Evolutionary conservation across 345 rosid species (phyloP), one percentile per base, ranked within the genome.

Genomic region (Aethionema arabicum): DNA sequence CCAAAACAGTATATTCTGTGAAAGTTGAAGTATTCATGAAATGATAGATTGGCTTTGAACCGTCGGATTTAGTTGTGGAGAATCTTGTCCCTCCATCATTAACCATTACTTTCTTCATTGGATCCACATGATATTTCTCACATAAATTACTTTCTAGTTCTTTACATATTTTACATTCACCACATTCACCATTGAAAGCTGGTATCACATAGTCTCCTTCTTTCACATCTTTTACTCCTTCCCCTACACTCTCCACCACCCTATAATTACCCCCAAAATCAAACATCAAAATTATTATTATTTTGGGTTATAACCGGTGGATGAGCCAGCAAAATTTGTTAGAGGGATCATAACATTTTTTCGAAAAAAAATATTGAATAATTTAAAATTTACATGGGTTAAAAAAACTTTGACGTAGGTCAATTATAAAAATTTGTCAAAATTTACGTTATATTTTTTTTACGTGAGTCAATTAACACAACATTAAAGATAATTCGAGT

Each of bases 11-110:
- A 76, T 78, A 87, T 62, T 85, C 84, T 3, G 84, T 75, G 69
- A 87, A 87, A 4, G 87, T 83, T 11, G 95, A 87, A 11, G 86
- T 79, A 68, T 83, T 82, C 40, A 84, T 82, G 59, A 85, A 83
- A 63, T 87, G 89, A 60, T 59, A 87, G 6, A 82, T 72, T 47
- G 87, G 83, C 44, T 70, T 40, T 31, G 8, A 59, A 45, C 80
- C 82, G 12, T 78, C 74, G 45, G 8, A 16, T 35, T 32, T 74
- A 59, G 86, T 76, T 21, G 74, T 70, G 41, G 65, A 76, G 65
- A 87, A 85, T 79, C 95, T 85, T 0, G 78, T 67, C 38, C 54
- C 51, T 16, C 85, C 86, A 52, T 87, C 91, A 15, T 54, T 76
- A 8, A 61, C 52, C 95, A 87, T 87, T 21, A 61, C 74, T 21